A percentile compares a stretch with the other conserved stretches of the same genome.
These are phyloP conservation scores for Lactarius trivialis DNA, from an alignment of 768 basidiomycete genomes.

Conservation along the genomic window DNA sequence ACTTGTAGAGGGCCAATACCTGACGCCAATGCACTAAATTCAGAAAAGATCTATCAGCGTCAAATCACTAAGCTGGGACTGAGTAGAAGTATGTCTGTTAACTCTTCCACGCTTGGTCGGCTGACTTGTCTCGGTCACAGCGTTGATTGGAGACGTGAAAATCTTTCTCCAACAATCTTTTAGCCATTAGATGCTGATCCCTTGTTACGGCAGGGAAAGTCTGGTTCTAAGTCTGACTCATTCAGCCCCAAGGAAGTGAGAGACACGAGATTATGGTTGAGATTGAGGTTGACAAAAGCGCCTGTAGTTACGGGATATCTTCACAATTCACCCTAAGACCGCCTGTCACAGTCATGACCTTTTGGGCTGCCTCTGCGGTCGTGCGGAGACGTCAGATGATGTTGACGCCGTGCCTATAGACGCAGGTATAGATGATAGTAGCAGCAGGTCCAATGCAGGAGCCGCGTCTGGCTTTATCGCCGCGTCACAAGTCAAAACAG, in stretches of 20 bases:
- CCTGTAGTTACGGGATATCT: slow-evolving; percentile 80
- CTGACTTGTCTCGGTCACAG: slow-evolving; percentile 32
- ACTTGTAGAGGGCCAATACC: background rate
- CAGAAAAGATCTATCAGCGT: slow-evolving; percentile 89
- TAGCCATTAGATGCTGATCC: slow-evolving; percentile 7
- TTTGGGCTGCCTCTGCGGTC: slow-evolving; percentile 68
- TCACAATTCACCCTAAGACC: slow-evolving; percentile 75
- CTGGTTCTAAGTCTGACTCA: slow-evolving; percentile 69
- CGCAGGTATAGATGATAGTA: slow-evolving; percentile 20
- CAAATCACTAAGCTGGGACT: slow-evolving; percentile 92
- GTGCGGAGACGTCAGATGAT: background rate
- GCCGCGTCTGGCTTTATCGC: slow-evolving; percentile 42
- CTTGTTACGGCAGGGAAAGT: slow-evolving; percentile 30
- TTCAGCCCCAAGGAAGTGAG: slow-evolving; percentile 82
- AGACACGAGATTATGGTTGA: slow-evolving; percentile 10
- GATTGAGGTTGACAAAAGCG: slow-evolving; percentile 11
- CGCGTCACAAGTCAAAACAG: slow-evolving; percentile 55
- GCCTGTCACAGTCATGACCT: slow-evolving; percentile 91
- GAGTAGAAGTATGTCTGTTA: slow-evolving; percentile 61
- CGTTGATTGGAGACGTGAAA: slow-evolving; percentile 64
- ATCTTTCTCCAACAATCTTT: slow-evolving; percentile 19
- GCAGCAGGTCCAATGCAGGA: slow-evolving; percentile 29
- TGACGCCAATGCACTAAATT: slow-evolving; percentile 4
- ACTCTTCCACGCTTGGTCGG: slow-evolving; percentile 18
- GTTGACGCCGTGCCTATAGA: background rate